A percentile compares a stretch with the other conserved stretches of the same genome.
phyloP scores from a whole-genome alignment of 2,329 filamentous ascomycete genomes.

The Talaromyces islandicus region DNA sequence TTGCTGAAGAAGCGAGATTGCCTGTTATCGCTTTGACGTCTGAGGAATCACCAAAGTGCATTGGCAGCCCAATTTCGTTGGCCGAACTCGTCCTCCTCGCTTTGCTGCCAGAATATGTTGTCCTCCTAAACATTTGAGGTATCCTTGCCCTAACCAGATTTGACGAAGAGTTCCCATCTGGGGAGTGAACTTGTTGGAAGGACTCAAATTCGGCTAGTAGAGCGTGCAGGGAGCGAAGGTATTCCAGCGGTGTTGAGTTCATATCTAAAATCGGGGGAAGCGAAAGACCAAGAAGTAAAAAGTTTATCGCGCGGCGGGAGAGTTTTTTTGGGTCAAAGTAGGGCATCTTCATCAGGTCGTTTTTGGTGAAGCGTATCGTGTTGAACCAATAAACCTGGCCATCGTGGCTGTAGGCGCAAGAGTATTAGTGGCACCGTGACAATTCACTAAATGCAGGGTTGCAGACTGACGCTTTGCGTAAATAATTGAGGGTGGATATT shows the following conservation, averaged over 20 bases:
- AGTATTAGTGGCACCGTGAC: conserved; percentile 2
- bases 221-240: conserved; percentile 77
- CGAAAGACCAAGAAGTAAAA: conserved; percentile 85
- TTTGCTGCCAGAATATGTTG: conserved; percentile 52
- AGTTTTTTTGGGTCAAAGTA: conserved; percentile 82
- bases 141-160: conserved; percentile 72
- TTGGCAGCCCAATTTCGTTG: conserved; percentile 53
- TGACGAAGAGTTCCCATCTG: conserved; percentile 63
- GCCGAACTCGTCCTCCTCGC: conserved; percentile 54
- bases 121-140: conserved; percentile 74
- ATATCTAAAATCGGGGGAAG: conserved; percentile 86
- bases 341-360: conserved; percentile 72
- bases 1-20: conserved; percentile 32
- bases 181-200: conserved; percentile 80
- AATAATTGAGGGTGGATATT: conserved; percentile 88
- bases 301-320: conserved; percentile 85
- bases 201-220: conserved; percentile 88
- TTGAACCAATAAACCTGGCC: conserved; percentile 98
- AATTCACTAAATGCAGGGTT: not conserved
- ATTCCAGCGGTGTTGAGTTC: conserved; percentile 71
- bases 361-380: conserved; percentile 82
- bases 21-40: conserved; percentile 43
- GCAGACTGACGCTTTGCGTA: conserved; percentile 74
- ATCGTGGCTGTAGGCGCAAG: conserved; percentile 61
- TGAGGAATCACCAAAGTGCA: conserved; percentile 42